Percentiles rank a stretch among this genome's conserved stretches.
phyloP scores from a whole-genome alignment of 1,139 yeast genomes.

The Pichia sp. region DNA sequence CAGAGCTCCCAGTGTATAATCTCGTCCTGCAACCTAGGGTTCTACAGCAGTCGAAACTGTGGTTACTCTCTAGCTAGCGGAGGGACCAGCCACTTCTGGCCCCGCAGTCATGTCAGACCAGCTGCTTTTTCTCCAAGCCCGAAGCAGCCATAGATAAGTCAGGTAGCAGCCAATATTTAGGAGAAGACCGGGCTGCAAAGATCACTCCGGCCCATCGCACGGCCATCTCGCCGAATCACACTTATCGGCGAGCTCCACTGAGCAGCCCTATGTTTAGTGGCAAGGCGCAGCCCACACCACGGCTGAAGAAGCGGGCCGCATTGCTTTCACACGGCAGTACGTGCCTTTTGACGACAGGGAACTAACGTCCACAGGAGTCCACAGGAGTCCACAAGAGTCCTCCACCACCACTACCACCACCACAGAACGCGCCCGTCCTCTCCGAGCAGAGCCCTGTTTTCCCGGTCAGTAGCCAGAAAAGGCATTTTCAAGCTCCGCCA shows the following conservation, averaged over 20 bases:
- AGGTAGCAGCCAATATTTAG: not conserved
- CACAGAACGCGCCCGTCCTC: not conserved
- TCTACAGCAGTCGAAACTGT: not conserved
- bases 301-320: not conserved
- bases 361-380: not conserved
- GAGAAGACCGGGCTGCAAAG: not conserved
- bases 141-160: not conserved
- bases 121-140: not conserved
- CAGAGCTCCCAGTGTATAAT: not conserved
- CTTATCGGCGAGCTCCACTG: not conserved
- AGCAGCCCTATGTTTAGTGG: not conserved
- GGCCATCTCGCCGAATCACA: not conserved
- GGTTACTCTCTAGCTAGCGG: not conserved
- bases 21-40: not conserved
- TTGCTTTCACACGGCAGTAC: not conserved
- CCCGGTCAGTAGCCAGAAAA: not conserved
- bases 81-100: not conserved
- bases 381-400: not conserved
- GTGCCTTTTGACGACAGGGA: not conserved
- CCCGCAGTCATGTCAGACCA: not conserved
- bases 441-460: not conserved
- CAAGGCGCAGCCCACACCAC: not conserved
- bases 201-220: not conserved
- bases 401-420: too few relatives aligned
- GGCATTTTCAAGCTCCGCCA: not conserved